Base-by-base conservation (phyloP, 345 rosid genomes). In the Rhodamnia rubescens region DNA sequence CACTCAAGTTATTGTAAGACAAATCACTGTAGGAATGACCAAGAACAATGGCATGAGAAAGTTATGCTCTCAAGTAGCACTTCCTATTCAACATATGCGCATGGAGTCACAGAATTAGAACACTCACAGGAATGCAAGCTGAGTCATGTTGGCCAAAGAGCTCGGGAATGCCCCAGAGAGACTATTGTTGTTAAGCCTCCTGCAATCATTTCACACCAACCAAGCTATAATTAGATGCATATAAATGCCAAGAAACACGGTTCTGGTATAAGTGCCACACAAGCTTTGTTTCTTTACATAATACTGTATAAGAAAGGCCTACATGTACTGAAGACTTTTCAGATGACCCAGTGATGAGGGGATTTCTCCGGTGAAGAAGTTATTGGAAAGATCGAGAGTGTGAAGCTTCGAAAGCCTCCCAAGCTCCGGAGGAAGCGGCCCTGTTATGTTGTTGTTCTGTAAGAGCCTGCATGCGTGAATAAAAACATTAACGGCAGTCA, bases 391-490 rank as follows among this genome's bases (percentile, higher is more conserved):
- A 92, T 97, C 99, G 85, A 97, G 95, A 44, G 99, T 97, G 57
- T 90, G 93, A 86, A 97, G 96, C 91, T 89, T 94, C 32, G 90
- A 87, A 7, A 97, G 97, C 92, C 89, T 90, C 85, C 96, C 93
- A 50, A 97, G 84, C 90, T 95, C 99, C 16, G 91, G 53, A 81
- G 99, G 98, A 85, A 97, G 88, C 8, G 89, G 89, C 69, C 99
- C 99, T n/a, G 96, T 92, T 88, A 97, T 96, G 92, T 97, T 95
- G 89, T 97, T 97, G 88, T 96, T 95, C 89, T 96, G 98, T 55
- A 86, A 83, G 32, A 86, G 83, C 85, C 88, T 86, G 85, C 80
- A 55, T 24, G 44, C 18, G 29, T 11, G 29, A 24, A 24, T 27
- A 51, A 59, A 82, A 82, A 27, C 53, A 44, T 29, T 56, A 18